Conservation (phyloP, 1,284 basidiomycete species). For the Moniliella sp. region DNA sequence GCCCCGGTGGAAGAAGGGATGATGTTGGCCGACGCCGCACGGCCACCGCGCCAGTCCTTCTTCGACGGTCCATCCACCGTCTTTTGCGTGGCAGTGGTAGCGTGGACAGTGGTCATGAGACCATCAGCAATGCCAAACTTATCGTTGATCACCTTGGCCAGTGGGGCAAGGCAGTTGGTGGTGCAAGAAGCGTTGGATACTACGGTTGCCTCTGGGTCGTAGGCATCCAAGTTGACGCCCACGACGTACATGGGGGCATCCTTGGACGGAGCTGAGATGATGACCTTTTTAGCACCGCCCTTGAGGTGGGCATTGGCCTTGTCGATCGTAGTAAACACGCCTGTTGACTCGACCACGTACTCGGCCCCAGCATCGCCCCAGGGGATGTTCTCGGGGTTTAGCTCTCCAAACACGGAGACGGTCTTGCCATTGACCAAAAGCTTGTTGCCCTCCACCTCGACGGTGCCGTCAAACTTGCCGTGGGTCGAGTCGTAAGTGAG, state of each 20-base stretch:
- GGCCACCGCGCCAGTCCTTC: slow-evolving; percentile 58
- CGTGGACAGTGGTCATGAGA: slow-evolving; percentile 96
- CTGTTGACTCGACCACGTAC: slow-evolving; percentile 93
- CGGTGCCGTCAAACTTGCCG: slow-evolving; percentile 73
- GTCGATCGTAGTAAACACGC: slow-evolving; percentile 85
- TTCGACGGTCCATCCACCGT: slow-evolving; percentile 70
- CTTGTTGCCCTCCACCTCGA: slow-evolving; percentile 67
- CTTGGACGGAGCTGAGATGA: slow-evolving; percentile 94
- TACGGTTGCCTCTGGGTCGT: slow-evolving; percentile 68
- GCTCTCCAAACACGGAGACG: slow-evolving; percentile 59
- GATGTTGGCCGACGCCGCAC: slow-evolving; percentile 90
- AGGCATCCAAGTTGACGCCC: slow-evolving; percentile 91
- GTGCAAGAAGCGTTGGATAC: slow-evolving; percentile 99
- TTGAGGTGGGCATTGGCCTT: slow-evolving; percentile 84
- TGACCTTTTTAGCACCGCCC: slow-evolving; percentile 98
- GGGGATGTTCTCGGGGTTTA: slow-evolving; percentile 63
- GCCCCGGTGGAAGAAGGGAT: slow-evolving; percentile 98
- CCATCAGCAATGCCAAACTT: slow-evolving; percentile 39
- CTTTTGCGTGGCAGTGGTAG: slow-evolving; percentile 71
- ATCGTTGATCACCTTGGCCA: slow-evolving; percentile 95
- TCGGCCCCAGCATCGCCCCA: slow-evolving; percentile 65
- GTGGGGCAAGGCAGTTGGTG: slow-evolving; percentile 81
- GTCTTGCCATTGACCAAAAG: slow-evolving; percentile 62
- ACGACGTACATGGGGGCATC: slow-evolving; percentile 71
- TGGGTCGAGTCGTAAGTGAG: slow-evolving; percentile 93